Percentiles rank a stretch among this genome's conserved stretches.
These are phyloP conservation scores for Calonectria ilicicola DNA, from an alignment of 2,329 filamentous ascomycete species.

Conservation along the genomic window DNA sequence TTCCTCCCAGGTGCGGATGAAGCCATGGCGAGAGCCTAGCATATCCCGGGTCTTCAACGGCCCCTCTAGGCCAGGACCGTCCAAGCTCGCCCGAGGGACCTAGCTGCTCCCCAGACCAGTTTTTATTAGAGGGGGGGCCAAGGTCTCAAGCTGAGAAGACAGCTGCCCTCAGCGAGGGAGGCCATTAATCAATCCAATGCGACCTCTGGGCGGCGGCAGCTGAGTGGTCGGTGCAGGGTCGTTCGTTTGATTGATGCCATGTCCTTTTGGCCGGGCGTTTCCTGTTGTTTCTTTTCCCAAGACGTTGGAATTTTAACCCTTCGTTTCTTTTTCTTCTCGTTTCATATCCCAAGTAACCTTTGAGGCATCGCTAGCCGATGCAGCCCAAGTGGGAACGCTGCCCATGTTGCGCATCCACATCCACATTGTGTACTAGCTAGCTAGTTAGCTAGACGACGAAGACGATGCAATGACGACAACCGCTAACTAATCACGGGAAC, in stretches of 20 bases:
- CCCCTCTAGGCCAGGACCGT: not conserved
- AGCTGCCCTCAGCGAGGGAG: not conserved
- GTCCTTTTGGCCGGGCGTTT: not conserved
- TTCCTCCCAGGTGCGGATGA: not conserved
- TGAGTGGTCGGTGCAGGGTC: not conserved
- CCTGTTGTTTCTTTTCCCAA: not conserved
- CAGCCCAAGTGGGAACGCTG: not conserved
- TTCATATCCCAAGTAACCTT: constrained; percentile 1
- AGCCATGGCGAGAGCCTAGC: not conserved
- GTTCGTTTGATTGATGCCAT: not conserved
- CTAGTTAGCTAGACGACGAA: not conserved
- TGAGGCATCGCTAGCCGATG: not conserved
- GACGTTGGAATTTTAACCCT: not conserved
- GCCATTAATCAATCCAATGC: constrained; percentile 7
- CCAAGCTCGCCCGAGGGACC: constrained; percentile 6
- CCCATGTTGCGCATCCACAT: not conserved
- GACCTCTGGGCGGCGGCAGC: not conserved
- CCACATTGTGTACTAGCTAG: too few species aligned
- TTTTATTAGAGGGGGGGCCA: constrained; percentile 12
- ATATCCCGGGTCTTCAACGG: not conserved
- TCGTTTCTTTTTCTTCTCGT: not conserved
- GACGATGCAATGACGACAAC: not conserved
- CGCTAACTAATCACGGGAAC: not conserved
- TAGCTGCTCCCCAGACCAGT: not conserved
- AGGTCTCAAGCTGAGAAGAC: constrained; percentile 3